Conservation (phyloP, 768 basidiomycete species). For the Pleurotus citrinopileatus region DNA sequence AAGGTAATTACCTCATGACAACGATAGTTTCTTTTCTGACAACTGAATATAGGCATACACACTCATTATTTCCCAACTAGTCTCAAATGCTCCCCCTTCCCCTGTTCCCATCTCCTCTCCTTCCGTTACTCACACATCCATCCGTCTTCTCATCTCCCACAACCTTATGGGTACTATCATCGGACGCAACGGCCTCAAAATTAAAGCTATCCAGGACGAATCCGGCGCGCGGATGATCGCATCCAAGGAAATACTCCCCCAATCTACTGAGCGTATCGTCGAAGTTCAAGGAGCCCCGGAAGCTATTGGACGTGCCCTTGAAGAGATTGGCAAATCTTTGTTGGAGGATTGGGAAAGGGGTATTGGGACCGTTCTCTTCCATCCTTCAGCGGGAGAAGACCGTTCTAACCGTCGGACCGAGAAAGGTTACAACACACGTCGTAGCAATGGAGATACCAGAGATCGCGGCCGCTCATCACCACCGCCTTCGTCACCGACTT, state of each 20-base stretch:
- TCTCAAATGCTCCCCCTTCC: slow-evolving; percentile 75
- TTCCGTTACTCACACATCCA: slow-evolving; percentile 78
- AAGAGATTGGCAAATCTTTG: slow-evolving; percentile 94
- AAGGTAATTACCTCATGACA: slow-evolving; percentile 49
- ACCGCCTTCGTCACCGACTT: slow-evolving; percentile 45
- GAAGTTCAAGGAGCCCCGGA: slow-evolving; percentile 96
- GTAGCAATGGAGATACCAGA: slow-evolving; percentile 58
- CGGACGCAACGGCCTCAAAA: slow-evolving; percentile 93
- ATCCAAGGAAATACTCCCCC: slow-evolving; percentile 98
- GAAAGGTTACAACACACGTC: slow-evolving; percentile 57
- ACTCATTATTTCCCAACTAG: slow-evolving; percentile 90
- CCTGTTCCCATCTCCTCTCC: slow-evolving; percentile 66
- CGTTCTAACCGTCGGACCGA: slow-evolving; percentile 51
- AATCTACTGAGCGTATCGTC: slow-evolving; percentile 98
- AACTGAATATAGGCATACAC: slow-evolving; percentile 74
- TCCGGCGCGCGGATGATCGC: slow-evolving; percentile 98
- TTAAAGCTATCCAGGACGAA: slow-evolving; percentile 96
- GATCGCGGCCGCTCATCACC: slow-evolving; percentile 48
- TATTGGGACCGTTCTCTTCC: slow-evolving; percentile 91
- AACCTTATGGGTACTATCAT: slow-evolving; percentile 99
- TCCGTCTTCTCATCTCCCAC: slow-evolving; percentile 97
- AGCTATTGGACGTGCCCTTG: slow-evolving; percentile 87
- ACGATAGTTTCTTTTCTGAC: slow-evolving; percentile 15
- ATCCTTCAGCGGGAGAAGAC: slow-evolving; percentile 85
- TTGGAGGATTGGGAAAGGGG: slow-evolving; percentile 97